phyloP scores from a whole-genome alignment of 345 rosid species.

The Aquilaria sinensis region DNA sequence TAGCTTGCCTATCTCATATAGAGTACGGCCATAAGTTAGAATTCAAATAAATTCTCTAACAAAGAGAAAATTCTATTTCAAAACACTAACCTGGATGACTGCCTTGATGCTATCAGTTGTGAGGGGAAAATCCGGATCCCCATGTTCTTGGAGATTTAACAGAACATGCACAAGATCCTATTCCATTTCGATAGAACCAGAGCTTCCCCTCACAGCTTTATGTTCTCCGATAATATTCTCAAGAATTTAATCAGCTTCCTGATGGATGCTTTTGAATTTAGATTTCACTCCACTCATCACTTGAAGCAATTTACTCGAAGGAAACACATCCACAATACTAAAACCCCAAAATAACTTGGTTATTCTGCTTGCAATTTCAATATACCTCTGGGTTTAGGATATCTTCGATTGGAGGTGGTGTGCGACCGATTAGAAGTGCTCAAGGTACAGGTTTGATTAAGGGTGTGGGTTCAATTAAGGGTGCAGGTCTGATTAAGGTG shows the following conservation, averaged over 20 bases:
- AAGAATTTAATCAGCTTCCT: constrained; percentile 17
- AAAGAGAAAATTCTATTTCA: too few species aligned
- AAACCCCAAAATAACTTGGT: constrained; percentile 15
- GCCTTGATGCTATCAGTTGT: constrained; percentile 26
- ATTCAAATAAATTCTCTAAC: too few species aligned
- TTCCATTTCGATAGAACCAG: not conserved
- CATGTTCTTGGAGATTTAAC: constrained; percentile 16
- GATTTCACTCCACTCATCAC: constrained; percentile 13
- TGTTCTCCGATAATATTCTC: constrained; percentile 27
- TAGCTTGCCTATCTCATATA: too few species aligned
- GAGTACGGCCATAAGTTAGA: too few species aligned
- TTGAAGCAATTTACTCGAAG: constrained; percentile 23
- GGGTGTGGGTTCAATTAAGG: too few species aligned
- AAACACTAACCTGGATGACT: constrained; percentile 21
- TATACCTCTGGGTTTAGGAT: too few species aligned
- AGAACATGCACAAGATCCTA: constrained; percentile 34
- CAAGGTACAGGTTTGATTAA: too few species aligned
- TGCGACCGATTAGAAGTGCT: too few species aligned
- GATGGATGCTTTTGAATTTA: constrained; percentile 16
- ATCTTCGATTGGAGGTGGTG: too few species aligned
- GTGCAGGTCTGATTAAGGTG: too few species aligned
- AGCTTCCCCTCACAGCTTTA: not conserved
- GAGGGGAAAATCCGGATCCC: constrained; percentile 15
- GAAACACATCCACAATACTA: constrained; percentile 19
- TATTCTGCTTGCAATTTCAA: not conserved